These are phyloP conservation scores for Podospora australis DNA, from an alignment of 495 filamentous ascomycete species.

Conservation along the genomic window DNA sequence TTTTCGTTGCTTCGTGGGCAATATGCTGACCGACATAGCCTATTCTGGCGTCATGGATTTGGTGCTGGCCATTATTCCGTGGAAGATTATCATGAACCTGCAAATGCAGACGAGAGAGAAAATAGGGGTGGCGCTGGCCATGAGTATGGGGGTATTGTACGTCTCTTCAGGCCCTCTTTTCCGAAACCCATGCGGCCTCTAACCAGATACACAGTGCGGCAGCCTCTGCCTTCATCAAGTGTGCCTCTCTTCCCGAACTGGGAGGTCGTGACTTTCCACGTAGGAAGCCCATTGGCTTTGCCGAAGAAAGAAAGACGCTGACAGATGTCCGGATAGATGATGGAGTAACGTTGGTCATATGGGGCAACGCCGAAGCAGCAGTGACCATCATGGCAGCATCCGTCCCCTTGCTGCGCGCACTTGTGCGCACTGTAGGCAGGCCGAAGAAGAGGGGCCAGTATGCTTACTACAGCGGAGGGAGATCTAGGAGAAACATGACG, in stretches of 20 bases:
- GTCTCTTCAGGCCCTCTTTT: background rate
- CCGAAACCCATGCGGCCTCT: background rate
- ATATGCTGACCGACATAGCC: constrained; percentile 10
- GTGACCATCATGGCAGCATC: constrained; percentile 31
- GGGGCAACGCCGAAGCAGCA: constrained; percentile 26
- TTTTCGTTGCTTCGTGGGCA: background rate
- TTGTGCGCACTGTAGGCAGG: constrained; percentile 15
- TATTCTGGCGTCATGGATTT: constrained; percentile 26
- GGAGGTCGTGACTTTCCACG: constrained; percentile 19
- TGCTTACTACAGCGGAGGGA: constrained; percentile 1
- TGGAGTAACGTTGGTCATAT: constrained; percentile 21
- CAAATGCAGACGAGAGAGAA: constrained; percentile 29
- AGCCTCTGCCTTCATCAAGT: constrained; percentile 25
- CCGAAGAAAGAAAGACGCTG: too few species aligned
- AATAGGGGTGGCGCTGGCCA: constrained; percentile 31
- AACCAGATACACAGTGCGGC: constrained; percentile 10
- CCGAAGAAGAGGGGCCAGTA: background rate
- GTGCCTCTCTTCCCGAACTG: constrained; percentile 23
- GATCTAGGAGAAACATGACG: constrained; percentile 6
- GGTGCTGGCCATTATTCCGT: constrained; percentile 25
- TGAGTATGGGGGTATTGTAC: constrained; percentile 30
- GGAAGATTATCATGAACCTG: constrained; percentile 26
- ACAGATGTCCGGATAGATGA: constrained; percentile 10
- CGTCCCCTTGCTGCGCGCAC: constrained; percentile 26
- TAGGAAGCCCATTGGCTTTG: constrained; percentile 4